Base-by-base conservation (phyloP, 768 basidiomycete species). In the Gymnopilus junonius region DNA sequence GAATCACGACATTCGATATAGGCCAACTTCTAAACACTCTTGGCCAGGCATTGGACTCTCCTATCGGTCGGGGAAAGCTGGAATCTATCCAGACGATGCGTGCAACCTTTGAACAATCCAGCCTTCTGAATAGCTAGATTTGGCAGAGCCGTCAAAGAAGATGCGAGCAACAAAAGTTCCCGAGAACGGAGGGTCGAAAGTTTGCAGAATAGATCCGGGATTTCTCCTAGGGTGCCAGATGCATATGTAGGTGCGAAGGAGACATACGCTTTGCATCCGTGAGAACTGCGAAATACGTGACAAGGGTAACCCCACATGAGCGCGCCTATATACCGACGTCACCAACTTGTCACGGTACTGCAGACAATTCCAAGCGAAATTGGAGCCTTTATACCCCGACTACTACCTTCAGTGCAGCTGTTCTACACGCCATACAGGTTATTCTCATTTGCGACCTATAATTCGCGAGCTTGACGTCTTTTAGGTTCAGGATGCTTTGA, bases 221-320 rank as follows among this genome's bases (percentile, higher is more conserved):
- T 63, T 67, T 67, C 58, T 59, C 67, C 67, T 25, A 51, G 73
- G 23, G 76, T 15, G 45, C n/a, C 8, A 17, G 20, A 25, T 48
- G 4, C 23, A 51, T 6, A 1, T 14, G 14, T 25, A 29, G 17
- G 46, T 12, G 3, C 11, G 78, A 62, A 74, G 79, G 45, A 56
- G 55, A 62, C n/a, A n/a, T n/a, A n/a, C n/a, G n/a, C n/a, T n/a
- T n/a, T n/a, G n/a, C n/a, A n/a, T n/a, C n/a, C n/a, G n/a, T n/a
- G n/a, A n/a, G n/a, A n/a, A n/a, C n/a, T n/a, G n/a, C n/a, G n/a
- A n/a, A n/a, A n/a, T n/a, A n/a, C n/a, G n/a, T n/a, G n/a, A n/a
- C n/a, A n/a, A n/a, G 25, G 54, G 50, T 10, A 20, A 15, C 1
- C 14, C 21, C 35, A 40, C 37, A 21, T 40, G 37, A 5, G 23